A percentile compares a stretch with the other conserved stretches of the same genome.
These are phyloP conservation scores for Kernera saxatilis DNA, from an alignment of 345 rosid genomes.

Conservation along the genomic window DNA sequence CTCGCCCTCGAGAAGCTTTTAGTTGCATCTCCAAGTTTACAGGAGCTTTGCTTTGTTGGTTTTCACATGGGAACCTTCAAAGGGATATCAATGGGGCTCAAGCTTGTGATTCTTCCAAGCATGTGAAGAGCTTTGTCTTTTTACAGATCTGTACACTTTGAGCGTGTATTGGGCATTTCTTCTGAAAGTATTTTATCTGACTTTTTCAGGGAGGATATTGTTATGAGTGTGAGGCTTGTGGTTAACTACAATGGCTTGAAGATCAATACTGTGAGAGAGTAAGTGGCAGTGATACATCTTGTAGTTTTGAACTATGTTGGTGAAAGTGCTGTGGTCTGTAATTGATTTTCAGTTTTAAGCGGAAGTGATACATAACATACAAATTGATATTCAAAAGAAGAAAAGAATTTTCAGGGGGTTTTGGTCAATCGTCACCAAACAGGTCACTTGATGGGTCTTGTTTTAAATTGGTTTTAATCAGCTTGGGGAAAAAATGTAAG, in stretches of 20 bases:
- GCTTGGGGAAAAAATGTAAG: too few relatives aligned
- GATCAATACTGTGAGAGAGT: conserved; percentile 70
- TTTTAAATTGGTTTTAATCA: too few relatives aligned
- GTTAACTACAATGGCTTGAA: conserved; percentile 82
- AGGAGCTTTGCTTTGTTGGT: conserved; percentile 46
- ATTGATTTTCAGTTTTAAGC: too few relatives aligned
- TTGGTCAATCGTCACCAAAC: too few relatives aligned
- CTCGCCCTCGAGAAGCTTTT: conserved; percentile 49
- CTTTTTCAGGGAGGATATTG: conserved; percentile 60
- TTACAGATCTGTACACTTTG: neutral
- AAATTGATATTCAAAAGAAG: too few relatives aligned
- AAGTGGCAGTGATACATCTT: conserved; percentile 32
- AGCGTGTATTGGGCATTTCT: neutral
- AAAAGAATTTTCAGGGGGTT: too few relatives aligned
- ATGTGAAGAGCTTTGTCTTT: too few relatives aligned
- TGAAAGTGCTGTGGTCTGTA: too few relatives aligned
- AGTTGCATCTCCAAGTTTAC: conserved; percentile 56
- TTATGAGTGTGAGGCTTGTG: conserved; percentile 85
- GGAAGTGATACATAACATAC: neutral
- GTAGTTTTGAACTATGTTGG: neutral
- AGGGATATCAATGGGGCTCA: too few relatives aligned
- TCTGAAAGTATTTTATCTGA: conserved; percentile 7
- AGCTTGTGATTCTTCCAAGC: too few relatives aligned
- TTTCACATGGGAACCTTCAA: too few relatives aligned
- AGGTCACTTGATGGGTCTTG: too few relatives aligned